Percentiles rank a stretch among this genome's conserved stretches.
Evolutionary conservation across 148 eudicot genomes (phyloP).

Genomic region (Chenopodium berlandieri): DNA sequence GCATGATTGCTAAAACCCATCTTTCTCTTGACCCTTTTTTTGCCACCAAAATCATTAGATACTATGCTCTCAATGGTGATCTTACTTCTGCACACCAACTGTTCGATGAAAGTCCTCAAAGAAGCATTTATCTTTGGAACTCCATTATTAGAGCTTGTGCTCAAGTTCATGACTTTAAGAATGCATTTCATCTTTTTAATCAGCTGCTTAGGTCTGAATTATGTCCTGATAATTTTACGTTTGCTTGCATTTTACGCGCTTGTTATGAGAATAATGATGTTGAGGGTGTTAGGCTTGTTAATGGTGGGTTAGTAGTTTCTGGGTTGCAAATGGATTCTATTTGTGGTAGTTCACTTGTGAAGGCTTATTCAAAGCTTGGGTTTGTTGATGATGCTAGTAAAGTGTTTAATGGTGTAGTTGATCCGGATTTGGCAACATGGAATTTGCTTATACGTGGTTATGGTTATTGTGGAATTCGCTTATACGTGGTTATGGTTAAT

Average conservation of each 20-base stretch:
- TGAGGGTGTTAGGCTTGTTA: slow-evolving; percentile 39
- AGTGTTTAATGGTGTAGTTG: slow-evolving; percentile 45
- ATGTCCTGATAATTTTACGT: slow-evolving; percentile 68
- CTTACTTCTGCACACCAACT: slow-evolving; percentile 57
- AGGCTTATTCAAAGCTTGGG: slow-evolving; percentile 65
- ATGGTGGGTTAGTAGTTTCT: slow-evolving; percentile 48
- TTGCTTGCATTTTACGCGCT: slow-evolving; percentile 68
- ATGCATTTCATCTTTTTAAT: slow-evolving; percentile 47
- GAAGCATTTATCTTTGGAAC: slow-evolving; percentile 74
- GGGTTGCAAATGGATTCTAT: slow-evolving; percentile 58
- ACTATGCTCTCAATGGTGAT: slow-evolving; percentile 56
- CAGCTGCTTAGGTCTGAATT: slow-evolving; percentile 48
- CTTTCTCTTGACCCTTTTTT: slow-evolving; percentile 72
- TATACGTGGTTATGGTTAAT: too few species aligned
- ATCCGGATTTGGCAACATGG: slow-evolving; percentile 67
- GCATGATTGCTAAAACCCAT: slow-evolving; percentile 52
- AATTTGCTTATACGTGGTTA: slow-evolving; percentile 69
- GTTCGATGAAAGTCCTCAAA: slow-evolving; percentile 62
- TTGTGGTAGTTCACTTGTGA: slow-evolving; percentile 63
- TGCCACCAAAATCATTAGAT: slow-evolving; percentile 62
- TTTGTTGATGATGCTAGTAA: slow-evolving; percentile 49
- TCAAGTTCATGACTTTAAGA: slow-evolving; percentile 36
- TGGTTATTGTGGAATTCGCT: slow-evolving; percentile 43
- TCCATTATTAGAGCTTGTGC: slow-evolving; percentile 82
- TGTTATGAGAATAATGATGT: slow-evolving; percentile 47